A percentile compares a stretch with the other conserved stretches of the same genome.
phyloP scores from a whole-genome alignment of 495 filamentous ascomycete species.

The Monascus purpureus region DNA sequence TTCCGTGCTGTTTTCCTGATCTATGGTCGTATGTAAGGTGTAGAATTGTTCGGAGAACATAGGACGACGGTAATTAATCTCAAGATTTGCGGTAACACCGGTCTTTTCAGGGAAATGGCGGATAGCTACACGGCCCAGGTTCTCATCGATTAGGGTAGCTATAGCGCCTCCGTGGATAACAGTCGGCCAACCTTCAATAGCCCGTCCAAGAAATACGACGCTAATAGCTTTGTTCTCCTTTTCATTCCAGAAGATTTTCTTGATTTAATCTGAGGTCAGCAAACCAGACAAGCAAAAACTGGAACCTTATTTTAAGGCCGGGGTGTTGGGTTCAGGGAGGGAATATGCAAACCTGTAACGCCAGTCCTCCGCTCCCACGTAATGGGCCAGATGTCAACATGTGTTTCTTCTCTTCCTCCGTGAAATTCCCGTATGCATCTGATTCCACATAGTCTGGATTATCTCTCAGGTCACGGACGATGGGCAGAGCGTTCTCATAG shows the following conservation, averaged over 20 bases:
- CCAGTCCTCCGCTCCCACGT: constrained; percentile 24
- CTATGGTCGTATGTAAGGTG: constrained; percentile 39
- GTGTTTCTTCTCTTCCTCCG: constrained; percentile 20
- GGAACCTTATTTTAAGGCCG: too few relatives aligned
- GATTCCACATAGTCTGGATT: constrained; percentile 39
- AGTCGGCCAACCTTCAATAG: constrained; percentile 57
- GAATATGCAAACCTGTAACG: constrained; percentile 32
- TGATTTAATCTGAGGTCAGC: too few relatives aligned
- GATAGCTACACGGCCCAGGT: constrained; percentile 27
- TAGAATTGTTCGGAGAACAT: constrained; percentile 48
- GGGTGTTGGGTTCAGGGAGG: constrained; percentile 3
- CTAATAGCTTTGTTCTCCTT: constrained; percentile 30
- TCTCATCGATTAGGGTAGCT: constrained; percentile 59
- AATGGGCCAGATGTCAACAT: constrained; percentile 28
- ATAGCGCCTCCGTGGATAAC: constrained; percentile 64
- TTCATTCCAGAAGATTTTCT: constrained; percentile 39
- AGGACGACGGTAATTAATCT: constrained; percentile 46
- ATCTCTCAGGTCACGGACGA: constrained; percentile 37
- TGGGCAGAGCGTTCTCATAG: constrained; percentile 29
- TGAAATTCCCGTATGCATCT: constrained; percentile 40
- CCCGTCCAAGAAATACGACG: constrained; percentile 51
- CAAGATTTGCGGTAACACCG: constrained; percentile 51
- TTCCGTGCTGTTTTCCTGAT: constrained; percentile 36
- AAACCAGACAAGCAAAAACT: too few relatives aligned
- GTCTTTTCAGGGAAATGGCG: constrained; percentile 24